These are phyloP conservation scores for Talaromyces borbonicus DNA, from an alignment of 495 filamentous ascomycete genomes.

Conservation along the genomic window DNA sequence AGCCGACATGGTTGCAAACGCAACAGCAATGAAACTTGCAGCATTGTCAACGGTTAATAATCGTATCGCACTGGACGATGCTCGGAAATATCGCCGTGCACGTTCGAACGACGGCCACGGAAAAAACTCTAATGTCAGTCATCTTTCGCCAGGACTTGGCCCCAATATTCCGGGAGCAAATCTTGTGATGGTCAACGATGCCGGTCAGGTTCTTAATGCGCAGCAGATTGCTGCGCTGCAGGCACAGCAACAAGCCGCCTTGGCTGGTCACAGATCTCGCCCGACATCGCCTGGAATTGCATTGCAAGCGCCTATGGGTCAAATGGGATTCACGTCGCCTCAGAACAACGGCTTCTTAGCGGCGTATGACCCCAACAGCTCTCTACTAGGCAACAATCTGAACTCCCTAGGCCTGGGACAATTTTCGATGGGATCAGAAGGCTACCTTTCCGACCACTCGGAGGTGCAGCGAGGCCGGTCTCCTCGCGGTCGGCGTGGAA, in stretches of 20 bases:
- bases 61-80: constrained; percentile 92
- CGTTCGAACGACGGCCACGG: constrained; percentile 78
- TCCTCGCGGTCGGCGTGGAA: constrained; percentile 85
- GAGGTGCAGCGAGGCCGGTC: constrained; percentile 84
- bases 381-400: constrained; percentile 66
- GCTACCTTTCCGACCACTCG: constrained; percentile 91
- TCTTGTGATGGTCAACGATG: constrained; percentile 83
- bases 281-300: constrained; percentile 87
- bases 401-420: constrained; percentile 63
- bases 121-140: constrained; percentile 27
- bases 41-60: constrained; percentile 97
- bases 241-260: constrained; percentile 68
- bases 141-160: constrained; percentile 43
- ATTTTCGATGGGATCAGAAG: constrained; percentile 64
- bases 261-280: constrained; percentile 75
- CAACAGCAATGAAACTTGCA: constrained; percentile 97
- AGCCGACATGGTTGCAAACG: constrained; percentile 97
- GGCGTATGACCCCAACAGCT: constrained; percentile 69
- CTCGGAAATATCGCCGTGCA: constrained; percentile 83
- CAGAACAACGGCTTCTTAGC: constrained; percentile 94
- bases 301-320: constrained; percentile 60
- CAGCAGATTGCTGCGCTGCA: constrained; percentile 84
- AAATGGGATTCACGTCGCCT: constrained; percentile 72
- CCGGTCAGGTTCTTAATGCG: constrained; percentile 73
- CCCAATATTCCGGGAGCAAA: constrained; percentile 50